Base-by-base conservation (phyloP, 495 filamentous ascomycete species). In the Podospora didyma region DNA sequence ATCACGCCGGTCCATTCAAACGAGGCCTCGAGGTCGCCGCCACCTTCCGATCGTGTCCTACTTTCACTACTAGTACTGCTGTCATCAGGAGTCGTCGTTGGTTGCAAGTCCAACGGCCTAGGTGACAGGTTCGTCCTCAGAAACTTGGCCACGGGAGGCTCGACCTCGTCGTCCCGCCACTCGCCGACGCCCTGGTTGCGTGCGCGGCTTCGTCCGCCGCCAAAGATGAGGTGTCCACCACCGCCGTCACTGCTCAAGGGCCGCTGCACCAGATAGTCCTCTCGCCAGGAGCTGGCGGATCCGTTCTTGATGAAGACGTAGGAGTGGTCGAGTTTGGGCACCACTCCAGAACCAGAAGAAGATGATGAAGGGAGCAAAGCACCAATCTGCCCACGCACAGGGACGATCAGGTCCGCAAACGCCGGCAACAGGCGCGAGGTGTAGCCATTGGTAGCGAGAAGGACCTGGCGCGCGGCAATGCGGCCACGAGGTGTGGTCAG, bases 1-100 rank as follows among this genome's bases (percentile, higher is more conserved):
- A 92, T 94, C 53, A 89, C 87, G 0, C 90, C 90, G 0, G 86
- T 88, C 90, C 90, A 96, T 65, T 89, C 79, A 57, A 76, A 75
- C 35, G 76, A 77, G 0, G 88, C 80, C 10, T 70, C 49, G 31
- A 88, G 67, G 59, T 80, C 78, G n/a, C n/a, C 26, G 11, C 45
- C 77, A 31, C 42, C 34, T 26, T n/a, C n/a, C n/a, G n/a, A n/a
- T n/a, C n/a, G n/a, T n/a, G n/a, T n/a, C n/a, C n/a, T n/a, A n/a
- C n/a, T n/a, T n/a, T n/a, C n/a, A n/a, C n/a, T n/a, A n/a, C n/a
- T n/a, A n/a, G n/a, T n/a, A n/a, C n/a, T n/a, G n/a, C n/a, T n/a
- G 7, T 45, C 51, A 2, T 53, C 20, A 53, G 3, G 39, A 14
- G 2, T 14, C 22, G 46, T 14, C 11, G 2, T 31, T 22, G 5